These are phyloP conservation scores for Penicillium frequentans DNA, from an alignment of 2,329 filamentous ascomycete genomes.

Conservation along the genomic window DNA sequence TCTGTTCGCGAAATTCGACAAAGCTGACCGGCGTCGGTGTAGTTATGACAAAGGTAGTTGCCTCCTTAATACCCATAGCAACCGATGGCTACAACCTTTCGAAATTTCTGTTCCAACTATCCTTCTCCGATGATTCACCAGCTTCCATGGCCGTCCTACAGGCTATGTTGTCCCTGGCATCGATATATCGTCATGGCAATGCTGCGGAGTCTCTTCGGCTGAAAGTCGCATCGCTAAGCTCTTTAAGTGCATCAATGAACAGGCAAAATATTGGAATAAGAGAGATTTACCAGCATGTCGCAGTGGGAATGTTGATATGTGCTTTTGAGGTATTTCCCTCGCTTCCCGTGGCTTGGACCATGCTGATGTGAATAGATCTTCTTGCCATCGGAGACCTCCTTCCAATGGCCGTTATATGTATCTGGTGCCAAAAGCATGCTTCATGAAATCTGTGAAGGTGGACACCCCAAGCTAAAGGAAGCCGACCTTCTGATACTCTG, in stretches of 20 bases:
- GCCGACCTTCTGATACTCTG: conserved; percentile 3
- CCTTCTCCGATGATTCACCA: conserved; percentile 8
- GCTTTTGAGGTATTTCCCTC: conserved; percentile 4
- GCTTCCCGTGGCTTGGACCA: too few relatives aligned
- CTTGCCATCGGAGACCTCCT: conserved; percentile 3
- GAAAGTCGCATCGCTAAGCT: conserved; percentile 2
- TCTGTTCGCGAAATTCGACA: background rate
- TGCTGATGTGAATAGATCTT: background rate
- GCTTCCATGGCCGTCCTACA: conserved; percentile 7
- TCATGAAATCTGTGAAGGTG: conserved; percentile 4
- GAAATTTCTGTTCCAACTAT: conserved; percentile 9
- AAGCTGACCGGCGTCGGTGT: background rate
- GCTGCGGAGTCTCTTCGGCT: background rate
- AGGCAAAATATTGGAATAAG: background rate
- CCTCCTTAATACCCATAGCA: background rate
- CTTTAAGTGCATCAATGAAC: background rate
- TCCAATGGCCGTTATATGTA: conserved; percentile 11
- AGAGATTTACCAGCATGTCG: conserved; percentile 6
- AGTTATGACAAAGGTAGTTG: background rate
- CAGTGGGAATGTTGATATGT: conserved; percentile 3
- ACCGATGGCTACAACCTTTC: conserved; percentile 1
- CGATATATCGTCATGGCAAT: conserved; percentile 1
- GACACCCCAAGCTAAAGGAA: conserved; percentile 4
- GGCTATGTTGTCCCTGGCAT: conserved; percentile 4
- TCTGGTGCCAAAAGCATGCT: conserved; percentile 9